Base-by-base conservation (phyloP, 805 yeast species). In the Debaryomyces prosopidis region DNA sequence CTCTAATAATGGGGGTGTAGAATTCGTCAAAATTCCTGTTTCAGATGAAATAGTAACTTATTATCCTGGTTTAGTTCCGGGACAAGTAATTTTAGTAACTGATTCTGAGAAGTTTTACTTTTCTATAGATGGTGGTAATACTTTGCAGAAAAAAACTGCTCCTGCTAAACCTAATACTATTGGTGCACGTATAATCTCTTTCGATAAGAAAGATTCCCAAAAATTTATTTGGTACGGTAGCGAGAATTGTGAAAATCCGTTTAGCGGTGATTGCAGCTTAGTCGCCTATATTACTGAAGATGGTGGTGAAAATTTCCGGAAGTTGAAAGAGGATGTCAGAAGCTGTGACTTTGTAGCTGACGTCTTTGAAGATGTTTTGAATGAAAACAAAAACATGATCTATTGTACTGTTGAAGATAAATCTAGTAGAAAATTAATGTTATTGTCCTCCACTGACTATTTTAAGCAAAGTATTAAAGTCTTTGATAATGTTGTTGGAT, bases 211-310 rank as follows among this genome's bases (percentile, higher is more conserved):
- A 5, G 75, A 81, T 47, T 58, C 77, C 1, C 65, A 77, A 6
- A 75, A 80, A 58, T 80, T 89, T 53, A 82, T 94, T 31, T 85
- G 87, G 76, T 77, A 79, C 53, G 87, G 94, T 3, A 79, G 78
- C 36, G 70, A 75, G 23, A 76, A 77, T 12, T 86, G 96, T 63
- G 77, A 73, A 10, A 55, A 63, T n/a, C 59, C 69, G 12, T 50
- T 53, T 11, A 67, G 75, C 1, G 44, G 52, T 1, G 65, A 71
- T 15, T 91, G 97, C 64, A 70, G 72, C 39, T 60, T 76, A 1
- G 73, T 73, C 6, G 84, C 91, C 0, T 85, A 74, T 52, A 68
- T 80, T 45, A 84, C 96, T 1, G 67, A 63, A 19, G 82, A 91
- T 66, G 80, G 77, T 18, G 99, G 98, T 17, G 54, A 63, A 20